Percentiles rank a stretch among this genome's conserved stretches.
phyloP scores from a whole-genome alignment of 306 rosid genomes.

The Vicia sativa region DNA sequence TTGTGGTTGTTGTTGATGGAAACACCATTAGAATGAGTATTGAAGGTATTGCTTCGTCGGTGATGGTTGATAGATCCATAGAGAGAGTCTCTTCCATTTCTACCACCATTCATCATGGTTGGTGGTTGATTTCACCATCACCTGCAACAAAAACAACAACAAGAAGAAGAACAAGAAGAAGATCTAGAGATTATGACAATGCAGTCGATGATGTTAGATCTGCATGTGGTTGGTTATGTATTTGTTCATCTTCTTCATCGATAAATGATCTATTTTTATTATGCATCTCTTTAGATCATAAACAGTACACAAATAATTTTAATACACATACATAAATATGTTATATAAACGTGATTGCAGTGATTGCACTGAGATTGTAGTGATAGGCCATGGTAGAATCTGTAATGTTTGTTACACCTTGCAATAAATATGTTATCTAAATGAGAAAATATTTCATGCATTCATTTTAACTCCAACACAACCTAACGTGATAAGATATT shows the following conservation, averaged over 20 bases:
- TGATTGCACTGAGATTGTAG: too few species aligned
- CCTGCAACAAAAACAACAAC: neutral
- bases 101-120: slow-evolving; percentile 49
- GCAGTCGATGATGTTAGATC: neutral
- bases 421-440: too few species aligned
- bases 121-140: neutral
- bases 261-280: too few species aligned
- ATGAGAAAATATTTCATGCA: too few species aligned
- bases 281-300: too few species aligned
- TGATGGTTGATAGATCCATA: slow-evolving; percentile 51
- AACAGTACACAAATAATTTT: too few species aligned
- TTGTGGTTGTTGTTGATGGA: slow-evolving; percentile 25
- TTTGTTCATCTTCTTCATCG: neutral
- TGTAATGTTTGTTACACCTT: too few species aligned
- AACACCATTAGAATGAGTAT: slow-evolving; percentile 41
- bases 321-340: too few species aligned
- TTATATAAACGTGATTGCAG: too few species aligned
- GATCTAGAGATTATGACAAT: neutral
- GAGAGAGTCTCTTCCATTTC: slow-evolving; percentile 65
- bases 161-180: neutral
- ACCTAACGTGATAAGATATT: too few species aligned
- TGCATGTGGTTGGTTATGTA: neutral
- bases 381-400: too few species aligned
- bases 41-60: slow-evolving; percentile 65
- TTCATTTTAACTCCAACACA: too few species aligned